A percentile compares a stretch with the other conserved stretches of the same genome.
Evolutionary conservation across 306 rosid genomes (phyloP).

Genomic region (Vachellia collinsii): DNA sequence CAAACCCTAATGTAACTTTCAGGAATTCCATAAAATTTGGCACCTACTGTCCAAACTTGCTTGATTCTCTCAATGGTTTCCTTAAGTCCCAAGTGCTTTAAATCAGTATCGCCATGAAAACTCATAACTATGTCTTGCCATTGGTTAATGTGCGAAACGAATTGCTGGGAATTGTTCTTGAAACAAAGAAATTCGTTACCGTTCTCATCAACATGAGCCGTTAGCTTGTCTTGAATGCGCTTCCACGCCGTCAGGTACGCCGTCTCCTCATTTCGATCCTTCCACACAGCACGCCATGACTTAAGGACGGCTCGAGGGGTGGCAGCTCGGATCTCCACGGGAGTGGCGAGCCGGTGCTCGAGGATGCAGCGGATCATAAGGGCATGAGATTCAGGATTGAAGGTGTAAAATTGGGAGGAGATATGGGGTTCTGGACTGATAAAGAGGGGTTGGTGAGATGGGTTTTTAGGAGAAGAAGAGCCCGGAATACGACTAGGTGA

Average conservation of each 20-base stretch:
- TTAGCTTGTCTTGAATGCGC: slow-evolving; percentile 93
- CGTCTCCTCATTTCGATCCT: slow-evolving; percentile 97
- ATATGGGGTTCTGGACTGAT: slow-evolving; percentile 87
- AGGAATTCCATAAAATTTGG: slow-evolving; percentile 94
- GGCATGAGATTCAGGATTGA: slow-evolving; percentile 80
- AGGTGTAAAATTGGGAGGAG: slow-evolving; percentile 96
- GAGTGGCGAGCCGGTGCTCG: slow-evolving; percentile 72
- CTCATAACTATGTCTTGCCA: slow-evolving; percentile 94
- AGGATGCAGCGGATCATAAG: slow-evolving; percentile 91
- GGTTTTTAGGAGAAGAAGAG: slow-evolving; percentile 12
- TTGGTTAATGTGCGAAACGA: slow-evolving; percentile 81
- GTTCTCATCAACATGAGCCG: slow-evolving; percentile 55
- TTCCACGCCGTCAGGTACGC: slow-evolving; percentile 97
- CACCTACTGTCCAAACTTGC: slow-evolving; percentile 97
- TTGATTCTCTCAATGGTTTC: slow-evolving; percentile 91
- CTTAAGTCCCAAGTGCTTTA: slow-evolving; percentile 77
- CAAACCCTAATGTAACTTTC: slow-evolving; percentile 95
- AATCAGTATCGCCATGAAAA: slow-evolving; percentile 78
- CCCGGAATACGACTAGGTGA: slow-evolving; percentile 20
- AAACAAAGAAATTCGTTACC: slow-evolving; percentile 85
- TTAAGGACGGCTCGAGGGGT: slow-evolving; percentile 77
- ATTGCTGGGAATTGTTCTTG: slow-evolving; percentile 91
- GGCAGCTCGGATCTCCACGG: slow-evolving; percentile 87
- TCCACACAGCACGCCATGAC: slow-evolving; percentile 99
- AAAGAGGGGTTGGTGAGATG: slow-evolving; percentile 45